These are phyloP conservation scores for Hypoxylon rubiginosum DNA, from an alignment of 2,329 filamentous ascomycete species.

Conservation along the genomic window DNA sequence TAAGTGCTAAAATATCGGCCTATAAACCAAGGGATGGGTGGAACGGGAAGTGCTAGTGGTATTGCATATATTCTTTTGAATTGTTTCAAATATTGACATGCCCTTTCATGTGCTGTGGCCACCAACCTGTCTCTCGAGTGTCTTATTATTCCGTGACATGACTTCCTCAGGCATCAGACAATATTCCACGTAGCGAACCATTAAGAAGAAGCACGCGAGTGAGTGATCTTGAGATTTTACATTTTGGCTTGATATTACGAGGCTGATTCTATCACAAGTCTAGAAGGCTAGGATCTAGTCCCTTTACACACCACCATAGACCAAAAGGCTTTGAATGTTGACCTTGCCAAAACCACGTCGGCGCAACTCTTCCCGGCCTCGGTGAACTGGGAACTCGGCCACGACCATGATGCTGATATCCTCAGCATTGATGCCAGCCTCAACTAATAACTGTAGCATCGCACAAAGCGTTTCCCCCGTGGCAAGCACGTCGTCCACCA, in stretches of 20 bases:
- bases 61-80: constrained; percentile 12
- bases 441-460: constrained; percentile 61
- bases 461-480: constrained; percentile 68
- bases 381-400: constrained; percentile 69
- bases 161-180: no score
- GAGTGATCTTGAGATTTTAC: no score
- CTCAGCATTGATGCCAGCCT: constrained; percentile 58
- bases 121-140: no score
- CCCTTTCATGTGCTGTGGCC: no score
- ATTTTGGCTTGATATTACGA: no score
- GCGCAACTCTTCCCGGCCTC: constrained; percentile 63
- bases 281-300: neutral
- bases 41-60: no score
- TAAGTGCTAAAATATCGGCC: constrained; percentile 16
- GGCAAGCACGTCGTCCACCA: constrained; percentile 72
- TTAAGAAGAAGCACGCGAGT: no score
- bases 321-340: constrained; percentile 65
- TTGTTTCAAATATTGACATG: no score
- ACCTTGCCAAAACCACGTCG: constrained; percentile 63
- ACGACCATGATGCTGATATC: constrained; percentile 65
- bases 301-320: constrained; percentile 60
- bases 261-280: no score
- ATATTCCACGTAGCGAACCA: no score
- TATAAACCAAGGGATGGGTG: no score
- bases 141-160: no score